phyloP scores from a whole-genome alignment of 345 rosid species.

The Anastatica hierochuntica region DNA sequence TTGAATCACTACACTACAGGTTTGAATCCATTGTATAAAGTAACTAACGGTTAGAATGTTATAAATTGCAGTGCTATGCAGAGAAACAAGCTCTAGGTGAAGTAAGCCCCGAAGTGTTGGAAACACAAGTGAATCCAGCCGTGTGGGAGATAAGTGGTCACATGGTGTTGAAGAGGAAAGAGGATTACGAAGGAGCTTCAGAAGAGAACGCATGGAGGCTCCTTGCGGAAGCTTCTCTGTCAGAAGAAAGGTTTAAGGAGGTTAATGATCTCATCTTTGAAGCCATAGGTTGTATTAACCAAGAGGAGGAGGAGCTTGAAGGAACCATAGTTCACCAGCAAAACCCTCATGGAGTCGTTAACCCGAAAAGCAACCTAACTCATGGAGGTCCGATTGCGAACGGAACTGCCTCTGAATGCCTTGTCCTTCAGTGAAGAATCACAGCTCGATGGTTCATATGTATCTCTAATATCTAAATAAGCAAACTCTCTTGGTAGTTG shows the following conservation, averaged over 20 bases:
- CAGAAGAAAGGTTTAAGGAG: slow-evolving; percentile 74
- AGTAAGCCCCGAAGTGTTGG: slow-evolving; percentile 65
- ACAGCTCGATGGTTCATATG: slow-evolving; percentile 1
- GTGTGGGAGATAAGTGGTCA: slow-evolving; percentile 99
- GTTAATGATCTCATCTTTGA: slow-evolving; percentile 57
- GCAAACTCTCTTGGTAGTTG: slow-evolving; percentile 25
- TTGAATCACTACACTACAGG: neutral
- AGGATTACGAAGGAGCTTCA: slow-evolving; percentile 78
- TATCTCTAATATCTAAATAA: slow-evolving; percentile 20
- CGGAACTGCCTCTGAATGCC: slow-evolving; percentile 51
- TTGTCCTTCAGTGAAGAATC: slow-evolving; percentile 51
- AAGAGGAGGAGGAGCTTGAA: slow-evolving; percentile 11
- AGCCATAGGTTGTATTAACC: slow-evolving; percentile 30
- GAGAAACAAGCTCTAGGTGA: slow-evolving; percentile 97
- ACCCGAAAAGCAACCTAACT: slow-evolving; percentile 27
- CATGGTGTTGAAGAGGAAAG: slow-evolving; percentile 83
- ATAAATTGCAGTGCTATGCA: slow-evolving; percentile 62
- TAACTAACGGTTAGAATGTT: neutral
- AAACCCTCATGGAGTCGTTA: slow-evolving; percentile 14
- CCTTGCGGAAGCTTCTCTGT: slow-evolving; percentile 81
- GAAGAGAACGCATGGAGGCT: slow-evolving; percentile 91
- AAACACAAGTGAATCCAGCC: slow-evolving; percentile 97
- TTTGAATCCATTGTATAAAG: neutral
- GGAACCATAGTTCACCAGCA: slow-evolving; percentile 21
- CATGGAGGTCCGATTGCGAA: slow-evolving; percentile 31